phyloP scores from a whole-genome alignment of 73 alveolate genomes.

The Halteria grandinella region DNA sequence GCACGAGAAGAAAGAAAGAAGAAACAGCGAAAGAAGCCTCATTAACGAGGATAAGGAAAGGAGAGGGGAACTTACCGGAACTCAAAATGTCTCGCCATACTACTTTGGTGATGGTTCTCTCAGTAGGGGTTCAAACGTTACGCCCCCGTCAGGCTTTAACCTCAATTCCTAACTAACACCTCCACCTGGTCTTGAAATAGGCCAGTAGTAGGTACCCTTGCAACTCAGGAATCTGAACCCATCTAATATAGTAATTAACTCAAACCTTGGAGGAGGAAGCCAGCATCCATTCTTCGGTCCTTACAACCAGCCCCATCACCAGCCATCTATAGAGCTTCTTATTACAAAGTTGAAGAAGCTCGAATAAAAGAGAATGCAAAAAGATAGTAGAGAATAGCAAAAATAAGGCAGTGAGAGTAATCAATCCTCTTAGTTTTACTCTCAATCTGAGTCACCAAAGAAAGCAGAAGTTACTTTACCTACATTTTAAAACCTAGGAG shows the following conservation, averaged over 20 bases:
- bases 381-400: background rate
- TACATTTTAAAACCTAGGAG: background rate
- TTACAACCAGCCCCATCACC: too few species aligned
- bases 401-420: conserved; percentile 1
- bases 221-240: conserved; percentile 1
- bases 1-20: conserved; percentile 26
- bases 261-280: too few species aligned
- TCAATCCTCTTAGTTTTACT: too few species aligned
- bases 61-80: too few species aligned
- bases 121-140: background rate
- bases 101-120: background rate
- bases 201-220: too few species aligned
- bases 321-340: conserved; percentile 34
- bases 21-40: background rate
- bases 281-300: too few species aligned
- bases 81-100: too few species aligned
- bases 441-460: background rate
- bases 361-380: background rate
- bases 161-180: conserved; percentile 15
- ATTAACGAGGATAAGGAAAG: conserved; percentile 13
- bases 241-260: too few species aligned
- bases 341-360: conserved; percentile 28
- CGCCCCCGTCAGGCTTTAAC: conserved; percentile 22
- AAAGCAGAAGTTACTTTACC: background rate
- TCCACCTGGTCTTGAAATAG: too few species aligned